Conservation (phyloP, 352 stramenopile genomes). For the Aphanomyces euteiches region DNA sequence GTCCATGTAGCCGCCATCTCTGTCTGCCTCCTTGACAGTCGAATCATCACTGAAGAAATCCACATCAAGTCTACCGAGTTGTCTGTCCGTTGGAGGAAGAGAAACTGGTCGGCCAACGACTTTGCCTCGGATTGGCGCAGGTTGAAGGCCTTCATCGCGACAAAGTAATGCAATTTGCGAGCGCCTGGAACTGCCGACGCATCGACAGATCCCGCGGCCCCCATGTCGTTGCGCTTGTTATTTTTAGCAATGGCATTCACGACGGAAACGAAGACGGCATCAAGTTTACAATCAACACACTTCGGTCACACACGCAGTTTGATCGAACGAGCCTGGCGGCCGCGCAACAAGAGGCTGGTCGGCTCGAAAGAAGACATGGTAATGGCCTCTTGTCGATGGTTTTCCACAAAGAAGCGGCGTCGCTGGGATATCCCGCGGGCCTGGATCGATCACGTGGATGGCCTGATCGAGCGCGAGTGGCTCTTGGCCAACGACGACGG, state of each 20-base stretch:
- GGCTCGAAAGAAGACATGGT: conserved; percentile 19
- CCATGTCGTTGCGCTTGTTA: background rate
- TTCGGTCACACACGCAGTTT: conserved; percentile 11
- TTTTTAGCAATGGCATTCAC: too few species aligned
- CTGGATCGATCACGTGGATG: conserved; percentile 30
- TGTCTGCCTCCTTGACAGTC: background rate
- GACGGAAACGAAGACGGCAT: too few species aligned
- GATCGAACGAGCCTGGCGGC: conserved; percentile 12
- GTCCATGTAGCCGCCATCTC: conserved; percentile 41
- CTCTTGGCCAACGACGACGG: conserved; percentile 60
- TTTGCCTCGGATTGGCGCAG: conserved; percentile 49
- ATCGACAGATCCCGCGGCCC: conserved; percentile 20
- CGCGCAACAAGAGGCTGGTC: background rate
- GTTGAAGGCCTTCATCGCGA: conserved; percentile 81
- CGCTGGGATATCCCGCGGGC: background rate
- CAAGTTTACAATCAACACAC: background rate
- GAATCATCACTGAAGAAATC: too few species aligned
- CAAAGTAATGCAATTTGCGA: conserved; percentile 68
- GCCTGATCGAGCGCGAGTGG: conserved; percentile 57
- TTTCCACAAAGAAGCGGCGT: conserved; percentile 16
- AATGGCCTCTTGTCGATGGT: conserved; percentile 1
- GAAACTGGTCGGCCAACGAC: conserved; percentile 67
- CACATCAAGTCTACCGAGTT: too few species aligned
- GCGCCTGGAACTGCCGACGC: conserved; percentile 9
- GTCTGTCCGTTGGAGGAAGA: conserved; percentile 39